Percentiles rank a stretch among this genome's conserved stretches.
phyloP scores from a whole-genome alignment of 1,139 yeast genomes.

The Groenewaldozyma sp. region DNA sequence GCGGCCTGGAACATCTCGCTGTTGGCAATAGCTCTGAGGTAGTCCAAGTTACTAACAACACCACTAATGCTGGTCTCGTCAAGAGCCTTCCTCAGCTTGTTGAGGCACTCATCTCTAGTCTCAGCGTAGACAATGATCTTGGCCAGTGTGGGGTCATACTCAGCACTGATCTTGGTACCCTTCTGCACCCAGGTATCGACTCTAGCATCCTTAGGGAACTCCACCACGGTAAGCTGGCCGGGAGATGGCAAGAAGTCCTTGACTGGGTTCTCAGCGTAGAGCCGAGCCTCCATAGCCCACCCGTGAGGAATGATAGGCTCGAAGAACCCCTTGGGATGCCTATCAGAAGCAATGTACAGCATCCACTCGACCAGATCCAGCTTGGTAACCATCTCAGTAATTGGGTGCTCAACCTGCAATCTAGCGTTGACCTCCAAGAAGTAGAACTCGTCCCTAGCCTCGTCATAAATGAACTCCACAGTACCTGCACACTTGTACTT shows the following conservation, averaged over 20 bases:
- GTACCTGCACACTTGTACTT: conserved; percentile 96
- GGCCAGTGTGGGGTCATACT: conserved; percentile 93
- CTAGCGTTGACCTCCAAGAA: conserved; percentile 95
- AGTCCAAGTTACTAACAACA: conserved; percentile 82
- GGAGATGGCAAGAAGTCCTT: conserved; percentile 94
- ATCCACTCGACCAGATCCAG: conserved; percentile 95
- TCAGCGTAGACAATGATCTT: conserved; percentile 91
- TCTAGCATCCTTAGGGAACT: conserved; percentile 83
- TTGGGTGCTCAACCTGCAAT: conserved; percentile 95
- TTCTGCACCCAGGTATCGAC: conserved; percentile 89
- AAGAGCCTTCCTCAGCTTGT: conserved; percentile 67
- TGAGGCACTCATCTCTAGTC: conserved; percentile 75
- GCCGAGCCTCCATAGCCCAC: conserved; percentile 92
- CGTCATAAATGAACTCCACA: conserved; percentile 89
- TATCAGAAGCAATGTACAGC: conserved; percentile 83
- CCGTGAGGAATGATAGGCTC: conserved; percentile 54
- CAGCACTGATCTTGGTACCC: conserved; percentile 86
- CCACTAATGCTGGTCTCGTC: conserved; percentile 84
- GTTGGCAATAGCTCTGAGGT: conserved; percentile 73
- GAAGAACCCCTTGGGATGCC: conserved; percentile 58
- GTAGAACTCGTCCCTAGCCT: conserved; percentile 75
- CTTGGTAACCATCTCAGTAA: conserved; percentile 92
- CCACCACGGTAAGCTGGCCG: conserved; percentile 80
- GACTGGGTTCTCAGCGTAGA: conserved; percentile 94
- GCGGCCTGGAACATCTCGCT: conserved; percentile 80